These are phyloP conservation scores for Skeletonema grethae DNA, from an alignment of 108 stramenopile species.

Conservation along the genomic window DNA sequence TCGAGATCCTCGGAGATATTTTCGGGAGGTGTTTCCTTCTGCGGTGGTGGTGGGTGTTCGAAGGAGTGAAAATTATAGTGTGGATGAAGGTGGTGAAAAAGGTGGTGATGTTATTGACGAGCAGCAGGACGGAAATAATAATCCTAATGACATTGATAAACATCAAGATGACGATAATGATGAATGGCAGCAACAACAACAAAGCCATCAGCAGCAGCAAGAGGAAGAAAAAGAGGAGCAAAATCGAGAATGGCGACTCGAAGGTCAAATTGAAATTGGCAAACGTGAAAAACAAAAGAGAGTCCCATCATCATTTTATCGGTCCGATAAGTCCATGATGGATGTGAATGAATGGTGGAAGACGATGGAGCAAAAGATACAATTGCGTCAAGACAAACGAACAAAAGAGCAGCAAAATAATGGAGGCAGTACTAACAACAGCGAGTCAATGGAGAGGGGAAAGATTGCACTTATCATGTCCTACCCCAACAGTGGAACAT, in stretches of 20 bases:
- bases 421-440: background rate
- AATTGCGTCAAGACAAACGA: background rate
- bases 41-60: background rate
- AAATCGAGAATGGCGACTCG: background rate
- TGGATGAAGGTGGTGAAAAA: background rate
- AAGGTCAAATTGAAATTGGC: background rate
- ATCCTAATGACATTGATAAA: background rate
- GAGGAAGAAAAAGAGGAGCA: background rate
- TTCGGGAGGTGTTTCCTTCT: background rate
- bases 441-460: constrained; percentile 1
- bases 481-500: constrained; percentile 53
- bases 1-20: background rate
- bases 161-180: background rate
- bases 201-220: background rate
- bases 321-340: background rate
- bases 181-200: background rate
- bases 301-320: background rate
- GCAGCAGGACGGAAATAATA: background rate
- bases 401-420: background rate
- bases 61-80: background rate
- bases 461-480: constrained; percentile 45
- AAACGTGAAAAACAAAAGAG: background rate
- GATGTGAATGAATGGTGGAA: constrained; percentile 1
- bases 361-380: background rate
- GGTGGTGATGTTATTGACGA: background rate